phyloP scores from a whole-genome alignment of 2,329 filamentous ascomycete species.

The Verticillium albo-atrum region DNA sequence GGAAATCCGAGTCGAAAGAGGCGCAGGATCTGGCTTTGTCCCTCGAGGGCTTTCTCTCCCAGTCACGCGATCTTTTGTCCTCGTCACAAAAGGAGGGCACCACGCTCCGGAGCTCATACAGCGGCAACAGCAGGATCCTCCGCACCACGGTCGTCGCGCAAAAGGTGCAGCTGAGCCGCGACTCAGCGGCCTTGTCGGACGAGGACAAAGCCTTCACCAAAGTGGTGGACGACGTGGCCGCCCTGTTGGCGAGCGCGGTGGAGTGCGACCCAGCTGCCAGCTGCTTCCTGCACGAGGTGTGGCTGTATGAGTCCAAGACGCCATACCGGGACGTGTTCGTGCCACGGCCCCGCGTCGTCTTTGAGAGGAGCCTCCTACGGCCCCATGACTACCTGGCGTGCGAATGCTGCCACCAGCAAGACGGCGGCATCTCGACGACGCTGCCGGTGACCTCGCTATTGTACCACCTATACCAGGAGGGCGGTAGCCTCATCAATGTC shows the following conservation, averaged over 20 bases:
- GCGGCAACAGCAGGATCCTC: conserved; percentile 63
- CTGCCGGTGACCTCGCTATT: conserved; percentile 69
- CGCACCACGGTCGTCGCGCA: conserved; percentile 77
- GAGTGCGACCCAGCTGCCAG: conserved; percentile 33
- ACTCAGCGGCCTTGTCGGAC: conserved; percentile 65
- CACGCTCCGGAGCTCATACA: conserved; percentile 69
- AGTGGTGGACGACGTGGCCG: conserved; percentile 54
- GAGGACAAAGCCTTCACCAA: conserved; percentile 67
- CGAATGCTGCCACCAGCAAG: conserved; percentile 55
- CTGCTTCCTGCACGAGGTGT: conserved; percentile 64
- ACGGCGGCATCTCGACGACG: conserved; percentile 43
- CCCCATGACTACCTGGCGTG: conserved; percentile 77
- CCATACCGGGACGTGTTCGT: conserved; percentile 72
- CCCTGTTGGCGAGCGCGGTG: conserved; percentile 36
- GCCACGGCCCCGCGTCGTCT: conserved; percentile 63
- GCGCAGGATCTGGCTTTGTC: conserved; percentile 22
- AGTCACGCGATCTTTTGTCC: conserved; percentile 41
- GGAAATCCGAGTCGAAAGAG: conserved; percentile 19
- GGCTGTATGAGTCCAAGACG: conserved; percentile 68
- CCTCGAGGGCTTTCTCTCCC: conserved; percentile 36
- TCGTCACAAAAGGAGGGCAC: conserved; percentile 39
- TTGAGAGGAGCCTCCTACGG: conserved; percentile 66
- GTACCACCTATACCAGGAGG: conserved; percentile 76
- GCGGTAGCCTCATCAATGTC: conserved; percentile 71
- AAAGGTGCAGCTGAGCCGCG: conserved; percentile 73